Percentiles rank a stretch among this genome's conserved stretches.
These are phyloP conservation scores for Ilyonectria destructans DNA, from an alignment of 2,329 filamentous ascomycete species.

Conservation along the genomic window DNA sequence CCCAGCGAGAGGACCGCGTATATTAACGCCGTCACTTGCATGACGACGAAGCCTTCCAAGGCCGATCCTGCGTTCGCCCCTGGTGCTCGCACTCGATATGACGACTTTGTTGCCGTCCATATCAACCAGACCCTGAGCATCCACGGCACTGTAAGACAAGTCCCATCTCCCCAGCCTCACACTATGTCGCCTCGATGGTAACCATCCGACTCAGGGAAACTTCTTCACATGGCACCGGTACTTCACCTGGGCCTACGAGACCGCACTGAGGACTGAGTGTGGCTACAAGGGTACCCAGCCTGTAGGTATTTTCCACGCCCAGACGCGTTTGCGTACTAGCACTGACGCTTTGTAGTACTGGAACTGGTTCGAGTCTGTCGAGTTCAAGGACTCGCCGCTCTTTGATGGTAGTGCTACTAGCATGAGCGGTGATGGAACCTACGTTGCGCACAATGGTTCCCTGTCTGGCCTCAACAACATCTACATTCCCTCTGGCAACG, in stretches of 20 bases:
- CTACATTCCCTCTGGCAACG: conserved; percentile 40
- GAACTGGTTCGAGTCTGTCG: conserved; percentile 65
- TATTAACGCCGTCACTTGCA: conserved; percentile 60
- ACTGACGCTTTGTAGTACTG: conserved; percentile 56
- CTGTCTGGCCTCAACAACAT: conserved; percentile 36
- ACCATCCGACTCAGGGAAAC: conserved; percentile 28
- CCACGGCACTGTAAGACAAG: conserved; percentile 53
- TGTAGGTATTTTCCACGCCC: conserved; percentile 27
- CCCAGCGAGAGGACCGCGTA: conserved; percentile 49
- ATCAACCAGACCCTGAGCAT: conserved; percentile 62
- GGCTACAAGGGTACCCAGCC: conserved; percentile 56
- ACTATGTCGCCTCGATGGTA: background rate
- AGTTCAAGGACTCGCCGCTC: conserved; percentile 64
- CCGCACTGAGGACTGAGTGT: conserved; percentile 46
- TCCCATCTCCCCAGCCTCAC: background rate
- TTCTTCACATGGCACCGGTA: conserved; percentile 50
- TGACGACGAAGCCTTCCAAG: conserved; percentile 55
- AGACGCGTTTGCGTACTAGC: background rate
- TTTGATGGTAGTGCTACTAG: conserved; percentile 61
- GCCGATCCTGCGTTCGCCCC: conserved; percentile 53
- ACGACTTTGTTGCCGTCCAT: conserved; percentile 66
- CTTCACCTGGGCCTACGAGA: conserved; percentile 47
- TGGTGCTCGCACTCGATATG: conserved; percentile 61
- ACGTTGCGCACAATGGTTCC: background rate
- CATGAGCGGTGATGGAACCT: background rate